Percentiles rank a stretch among this genome's conserved stretches.
Evolutionary conservation across 805 yeast genomes (phyloP).

Genomic region (Zygosaccharomyces kombuchaensis): DNA sequence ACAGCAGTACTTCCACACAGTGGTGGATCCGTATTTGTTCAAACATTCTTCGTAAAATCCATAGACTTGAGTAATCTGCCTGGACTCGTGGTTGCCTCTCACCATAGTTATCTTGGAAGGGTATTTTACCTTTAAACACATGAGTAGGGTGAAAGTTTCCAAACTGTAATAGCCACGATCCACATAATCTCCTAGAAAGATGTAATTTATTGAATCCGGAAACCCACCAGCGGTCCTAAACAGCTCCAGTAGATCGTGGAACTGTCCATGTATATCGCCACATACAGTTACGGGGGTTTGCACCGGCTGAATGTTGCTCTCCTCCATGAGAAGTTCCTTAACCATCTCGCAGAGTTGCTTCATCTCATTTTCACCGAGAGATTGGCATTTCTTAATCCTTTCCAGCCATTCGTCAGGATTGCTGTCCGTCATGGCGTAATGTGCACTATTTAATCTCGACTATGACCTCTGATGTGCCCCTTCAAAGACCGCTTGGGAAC

Average conservation of each 20-base stretch:
- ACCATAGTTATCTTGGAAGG: conserved; percentile 85
- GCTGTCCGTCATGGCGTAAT: conserved; percentile 49
- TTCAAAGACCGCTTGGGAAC: neutral
- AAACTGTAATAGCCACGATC: conserved; percentile 96
- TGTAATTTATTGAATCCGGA: conserved; percentile 75
- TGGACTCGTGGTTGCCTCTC: conserved; percentile 94
- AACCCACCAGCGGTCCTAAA: conserved; percentile 91
- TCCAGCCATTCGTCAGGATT: conserved; percentile 98
- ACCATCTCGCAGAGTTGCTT: conserved; percentile 93
- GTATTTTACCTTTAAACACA: conserved; percentile 87
- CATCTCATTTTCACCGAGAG: conserved; percentile 89
- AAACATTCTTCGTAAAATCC: conserved; percentile 96
- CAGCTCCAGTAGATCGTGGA: conserved; percentile 86
- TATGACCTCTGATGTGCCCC: neutral
- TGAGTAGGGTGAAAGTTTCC: conserved; percentile 88
- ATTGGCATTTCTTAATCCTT: conserved; percentile 83
- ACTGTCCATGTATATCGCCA: conserved; percentile 98
- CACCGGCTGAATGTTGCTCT: conserved; percentile 90
- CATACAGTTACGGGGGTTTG: conserved; percentile 92
- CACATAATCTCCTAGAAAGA: conserved; percentile 93
- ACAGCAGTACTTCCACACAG: conserved; percentile 95
- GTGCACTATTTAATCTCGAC: neutral
- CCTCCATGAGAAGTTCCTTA: conserved; percentile 93
- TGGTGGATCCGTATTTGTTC: conserved; percentile 87
- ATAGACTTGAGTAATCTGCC: conserved; percentile 98